These are phyloP conservation scores for Clitocybe nebularis DNA, from an alignment of 1,284 basidiomycete genomes.

Conservation along the genomic window DNA sequence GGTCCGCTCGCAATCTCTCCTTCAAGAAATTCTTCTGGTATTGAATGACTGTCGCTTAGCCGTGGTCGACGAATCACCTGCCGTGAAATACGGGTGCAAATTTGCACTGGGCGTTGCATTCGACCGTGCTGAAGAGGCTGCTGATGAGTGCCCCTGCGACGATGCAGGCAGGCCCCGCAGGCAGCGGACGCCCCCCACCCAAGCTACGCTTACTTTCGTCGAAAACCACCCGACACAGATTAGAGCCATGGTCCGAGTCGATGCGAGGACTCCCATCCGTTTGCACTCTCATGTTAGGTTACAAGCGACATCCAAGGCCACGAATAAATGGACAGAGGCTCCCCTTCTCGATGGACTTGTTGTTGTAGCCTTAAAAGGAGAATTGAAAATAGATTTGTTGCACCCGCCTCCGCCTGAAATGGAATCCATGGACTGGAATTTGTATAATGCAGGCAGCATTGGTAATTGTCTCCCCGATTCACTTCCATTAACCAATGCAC, in stretches of 20 bases:
- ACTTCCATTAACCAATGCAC: not conserved
- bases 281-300: conserved; percentile 62
- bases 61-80: conserved; percentile 17
- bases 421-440: conserved; percentile 54
- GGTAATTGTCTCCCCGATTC: conserved; percentile 29
- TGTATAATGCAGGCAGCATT: conserved; percentile 58
- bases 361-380: conserved; percentile 44
- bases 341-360: conserved; percentile 55
- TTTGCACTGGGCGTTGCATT: conserved; percentile 52
- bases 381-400: conserved; percentile 47
- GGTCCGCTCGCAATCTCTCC: conserved; percentile 44
- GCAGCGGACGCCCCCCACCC: conserved; percentile 35
- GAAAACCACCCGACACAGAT: conserved; percentile 33
- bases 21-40: conserved; percentile 56
- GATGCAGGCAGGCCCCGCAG: conserved; percentile 46
- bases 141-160: conserved; percentile 60
- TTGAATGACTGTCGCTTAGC: conserved; percentile 46
- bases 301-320: conserved; percentile 51
- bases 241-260: conserved; percentile 51
- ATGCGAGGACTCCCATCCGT: conserved; percentile 42
- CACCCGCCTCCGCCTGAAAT: conserved; percentile 59
- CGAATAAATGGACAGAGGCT: conserved; percentile 41
- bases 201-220: conserved; percentile 31
- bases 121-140: conserved; percentile 61
- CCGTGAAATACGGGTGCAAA: conserved; percentile 44